Evolutionary conservation across 2,329 filamentous ascomycete species (phyloP), one percentile per base, ranked within the genome.

Genomic region (Dactylellina sp.): DNA sequence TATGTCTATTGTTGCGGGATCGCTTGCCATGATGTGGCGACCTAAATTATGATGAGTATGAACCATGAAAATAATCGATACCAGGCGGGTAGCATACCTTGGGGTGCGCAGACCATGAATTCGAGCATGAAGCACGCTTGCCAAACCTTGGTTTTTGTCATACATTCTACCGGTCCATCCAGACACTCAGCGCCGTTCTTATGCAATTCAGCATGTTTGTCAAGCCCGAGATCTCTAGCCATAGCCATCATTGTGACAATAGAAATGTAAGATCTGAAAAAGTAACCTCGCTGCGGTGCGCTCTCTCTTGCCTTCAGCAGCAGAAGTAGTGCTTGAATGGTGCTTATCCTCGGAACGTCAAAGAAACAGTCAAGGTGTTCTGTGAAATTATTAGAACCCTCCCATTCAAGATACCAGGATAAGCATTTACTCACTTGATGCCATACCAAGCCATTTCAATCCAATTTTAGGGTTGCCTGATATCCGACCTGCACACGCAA

Each of bases 191-290:
- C 86, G 20, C 90, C 91, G 59, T 87, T 86, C 75, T 89, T 86
- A 80, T 98, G 95, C 47, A 89, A 87, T 70, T 91, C 89, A 75
- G 88, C 88, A 81, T 98, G 94, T 76, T 97, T 92, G 79, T 97
- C 89, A 4, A 98, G 84, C 18, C 93, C 92, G 32, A 98, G 84
- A 79, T 97, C 94, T 79, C 96, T 95, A 24, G 89, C 92, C 92
- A 98, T 97, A 50, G 93, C 90, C 6, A 96, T 90, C 76, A 94
- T 92, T 74, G 93, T 92, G 60, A 97, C 94, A 18, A 96, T 88
- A 3, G 91, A 92, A 88, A 97, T 96, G 94, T 95, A 98, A 0
- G 95, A 98, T 39, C 94, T 89, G 82, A 95, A 98, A 81, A 95
- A 98, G 80, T 98, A 98, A 0, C 95, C 95, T 72, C 92, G 89